Conservation (phyloP, 768 basidiomycete genomes). For the Mycena chlorophos region DNA sequence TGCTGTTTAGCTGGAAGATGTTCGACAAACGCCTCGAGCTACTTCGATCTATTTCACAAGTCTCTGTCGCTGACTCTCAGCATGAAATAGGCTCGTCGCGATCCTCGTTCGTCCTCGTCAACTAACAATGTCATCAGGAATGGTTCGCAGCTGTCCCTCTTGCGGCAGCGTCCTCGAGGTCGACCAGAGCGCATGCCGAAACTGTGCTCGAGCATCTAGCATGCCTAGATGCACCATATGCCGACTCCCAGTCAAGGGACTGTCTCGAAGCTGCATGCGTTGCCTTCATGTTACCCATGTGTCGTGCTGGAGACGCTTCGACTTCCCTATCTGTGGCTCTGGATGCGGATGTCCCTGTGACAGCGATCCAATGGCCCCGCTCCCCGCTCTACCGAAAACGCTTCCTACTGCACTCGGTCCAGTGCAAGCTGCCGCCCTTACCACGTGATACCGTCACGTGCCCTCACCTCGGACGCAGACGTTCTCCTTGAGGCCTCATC, state of each 20-base stretch:
- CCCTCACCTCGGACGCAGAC: too few relatives aligned
- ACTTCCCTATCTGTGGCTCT: conserved; percentile 56
- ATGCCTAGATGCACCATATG: conserved; percentile 69
- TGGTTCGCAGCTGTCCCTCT: conserved; percentile 47
- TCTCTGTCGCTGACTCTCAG: conserved; percentile 23
- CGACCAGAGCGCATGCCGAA: conserved; percentile 37
- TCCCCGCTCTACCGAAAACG: neutral
- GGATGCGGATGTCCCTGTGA: conserved; percentile 70
- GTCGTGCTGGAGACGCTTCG: conserved; percentile 57
- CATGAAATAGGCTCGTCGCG: conserved; percentile 17
- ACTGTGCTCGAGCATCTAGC: conserved; percentile 43
- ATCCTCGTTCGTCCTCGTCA: neutral
- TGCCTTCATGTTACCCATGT: conserved; percentile 69
- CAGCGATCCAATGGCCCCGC: neutral
- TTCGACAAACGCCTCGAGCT: conserved; percentile 72
- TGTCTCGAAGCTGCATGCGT: conserved; percentile 58
- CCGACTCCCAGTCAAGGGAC: conserved; percentile 72
- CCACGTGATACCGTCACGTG: too few relatives aligned
- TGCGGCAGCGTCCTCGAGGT: conserved; percentile 34
- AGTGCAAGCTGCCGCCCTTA: neutral
- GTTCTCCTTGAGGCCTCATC: too few relatives aligned
- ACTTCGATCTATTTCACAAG: conserved; percentile 49
- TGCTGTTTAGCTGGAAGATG: conserved; percentile 73
- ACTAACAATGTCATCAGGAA: conserved; percentile 33
- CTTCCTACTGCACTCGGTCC: neutral